Evolutionary conservation across 495 filamentous ascomycete species (phyloP), one percentile per base, ranked within the genome.

Genomic region (Aspergillus panamensis): DNA sequence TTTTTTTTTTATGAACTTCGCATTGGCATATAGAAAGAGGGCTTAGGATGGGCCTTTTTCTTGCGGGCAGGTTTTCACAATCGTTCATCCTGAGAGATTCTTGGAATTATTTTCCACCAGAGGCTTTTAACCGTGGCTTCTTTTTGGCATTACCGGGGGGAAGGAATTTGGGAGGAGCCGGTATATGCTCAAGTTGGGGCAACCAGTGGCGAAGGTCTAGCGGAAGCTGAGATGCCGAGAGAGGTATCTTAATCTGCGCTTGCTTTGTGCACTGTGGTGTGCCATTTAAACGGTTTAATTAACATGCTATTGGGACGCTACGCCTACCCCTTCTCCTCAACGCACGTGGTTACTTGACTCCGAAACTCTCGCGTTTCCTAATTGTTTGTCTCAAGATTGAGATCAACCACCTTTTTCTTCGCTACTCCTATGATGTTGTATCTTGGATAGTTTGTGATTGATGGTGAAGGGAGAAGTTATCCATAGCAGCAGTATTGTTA

Each of bases 1-100:
- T 35, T 59, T 53, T 66, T 65, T 63, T 66, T 60, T 69, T 50
- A 66, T 61, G 69, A 70, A 66, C 68, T 69, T 69, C 69, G 71
- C 72, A 74, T 77, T 60, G 62, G 67, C 69, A 74, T 71, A 73
- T 74, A 76, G 70, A 72, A 57, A 64, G 51, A 64, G 51, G 30
- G 48, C 45, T 48, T 47, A 51, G 45, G 53, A 57, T 43, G 53
- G 49, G 42, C 53, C 61, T 57, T 48, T 56, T 54, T 37, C 55
- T 60, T 58, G 60, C 32, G 47, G 25, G 47, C 54, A 50, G 45
- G 49, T 45, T 51, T 55, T 45, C 32, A 45, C 57, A 32, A 49
- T 53, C 54, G 45, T 48, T 57, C 54, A 49, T 43, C 42, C 13
- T 53, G 59, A 35, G 40, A 53, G 49, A 13, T 17, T 5, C 25